Evolutionary conservation across 75 land plant genomes (phyloP).

Genomic region (Larix kaempferi): DNA sequence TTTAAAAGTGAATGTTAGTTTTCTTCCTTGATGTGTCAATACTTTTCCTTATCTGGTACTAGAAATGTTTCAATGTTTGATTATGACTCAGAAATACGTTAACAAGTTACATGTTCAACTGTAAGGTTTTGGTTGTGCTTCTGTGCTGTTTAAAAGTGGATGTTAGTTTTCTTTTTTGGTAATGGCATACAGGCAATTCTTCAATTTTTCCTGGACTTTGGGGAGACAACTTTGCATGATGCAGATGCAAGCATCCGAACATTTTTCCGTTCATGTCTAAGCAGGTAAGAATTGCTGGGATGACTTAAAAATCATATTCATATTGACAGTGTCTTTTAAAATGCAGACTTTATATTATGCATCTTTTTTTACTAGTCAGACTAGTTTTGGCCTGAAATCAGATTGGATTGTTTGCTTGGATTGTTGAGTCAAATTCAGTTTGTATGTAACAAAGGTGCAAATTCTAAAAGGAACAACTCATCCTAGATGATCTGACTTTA

Average conservation of each 20-base stretch:
- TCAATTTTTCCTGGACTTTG: conserved; percentile 94
- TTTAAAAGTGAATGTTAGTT: not conserved
- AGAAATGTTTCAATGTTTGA: too few species aligned
- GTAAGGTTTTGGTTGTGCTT: not conserved
- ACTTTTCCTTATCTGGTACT: too few species aligned
- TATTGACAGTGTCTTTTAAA: not conserved
- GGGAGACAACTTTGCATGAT: conserved; percentile 90
- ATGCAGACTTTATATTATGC: not conserved
- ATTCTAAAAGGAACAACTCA: too few species aligned
- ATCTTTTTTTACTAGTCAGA: not conserved
- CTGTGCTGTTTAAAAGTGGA: not conserved
- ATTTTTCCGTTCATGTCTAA: conserved; percentile 88
- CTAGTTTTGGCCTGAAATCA: too few species aligned
- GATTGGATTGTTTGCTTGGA: too few species aligned
- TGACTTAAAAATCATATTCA: not conserved
- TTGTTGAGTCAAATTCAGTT: too few species aligned
- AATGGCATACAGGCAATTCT: conserved; percentile 65
- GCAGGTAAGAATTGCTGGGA: conserved; percentile 47
- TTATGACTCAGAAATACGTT: too few species aligned
- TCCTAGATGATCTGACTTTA: too few species aligned
- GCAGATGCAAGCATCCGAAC: conserved; percentile 80
- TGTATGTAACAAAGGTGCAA: too few species aligned
- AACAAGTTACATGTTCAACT: not conserved
- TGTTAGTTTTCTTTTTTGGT: not conserved
- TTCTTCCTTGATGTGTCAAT: not conserved